Percentiles rank a stretch among this genome's conserved stretches.
Conservation (phyloP, 2,329 filamentous ascomycete genomes). For the Coniochaeta sp. region DNA sequence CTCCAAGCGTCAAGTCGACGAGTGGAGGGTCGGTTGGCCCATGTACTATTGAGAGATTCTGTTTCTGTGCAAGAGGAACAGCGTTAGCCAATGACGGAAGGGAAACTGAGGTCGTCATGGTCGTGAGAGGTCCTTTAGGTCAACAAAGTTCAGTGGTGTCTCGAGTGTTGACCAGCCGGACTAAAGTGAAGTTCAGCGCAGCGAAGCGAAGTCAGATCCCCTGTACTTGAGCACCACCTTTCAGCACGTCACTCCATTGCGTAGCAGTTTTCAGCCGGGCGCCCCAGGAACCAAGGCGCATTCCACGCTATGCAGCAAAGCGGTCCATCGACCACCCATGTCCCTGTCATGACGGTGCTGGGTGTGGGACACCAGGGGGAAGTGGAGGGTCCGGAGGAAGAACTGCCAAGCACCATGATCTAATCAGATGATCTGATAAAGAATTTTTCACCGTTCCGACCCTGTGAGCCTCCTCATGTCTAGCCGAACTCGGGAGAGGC, state of each 20-base stretch:
- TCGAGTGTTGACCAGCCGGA: neutral
- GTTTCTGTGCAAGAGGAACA: neutral
- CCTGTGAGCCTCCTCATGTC: neutral
- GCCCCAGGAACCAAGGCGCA: neutral
- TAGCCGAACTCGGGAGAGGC: neutral
- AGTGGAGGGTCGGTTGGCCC: conserved; percentile 64
- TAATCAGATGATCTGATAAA: conserved; percentile 4
- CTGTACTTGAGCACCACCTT: neutral
- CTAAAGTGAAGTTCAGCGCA: neutral
- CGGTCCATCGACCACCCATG: neutral
- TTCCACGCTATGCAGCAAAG: neutral
- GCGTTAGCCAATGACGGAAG: neutral
- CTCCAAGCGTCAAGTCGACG: conserved; percentile 63
- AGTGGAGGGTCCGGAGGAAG: neutral
- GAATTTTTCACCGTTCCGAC: neutral
- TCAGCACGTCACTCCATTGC: neutral
- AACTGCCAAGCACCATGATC: neutral
- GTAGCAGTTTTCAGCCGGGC: neutral
- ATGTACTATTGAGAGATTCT: conserved; percentile 53
- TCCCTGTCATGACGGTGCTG: neutral
- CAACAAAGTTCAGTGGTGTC: neutral
- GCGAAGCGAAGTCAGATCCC: neutral
- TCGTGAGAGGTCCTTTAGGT: neutral
- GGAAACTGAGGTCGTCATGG: neutral
- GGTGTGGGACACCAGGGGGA: neutral